Percentiles rank a stretch among this genome's conserved stretches.
phyloP scores from a whole-genome alignment of 148 eudicot species.

The Camellia lanceoleosa region DNA sequence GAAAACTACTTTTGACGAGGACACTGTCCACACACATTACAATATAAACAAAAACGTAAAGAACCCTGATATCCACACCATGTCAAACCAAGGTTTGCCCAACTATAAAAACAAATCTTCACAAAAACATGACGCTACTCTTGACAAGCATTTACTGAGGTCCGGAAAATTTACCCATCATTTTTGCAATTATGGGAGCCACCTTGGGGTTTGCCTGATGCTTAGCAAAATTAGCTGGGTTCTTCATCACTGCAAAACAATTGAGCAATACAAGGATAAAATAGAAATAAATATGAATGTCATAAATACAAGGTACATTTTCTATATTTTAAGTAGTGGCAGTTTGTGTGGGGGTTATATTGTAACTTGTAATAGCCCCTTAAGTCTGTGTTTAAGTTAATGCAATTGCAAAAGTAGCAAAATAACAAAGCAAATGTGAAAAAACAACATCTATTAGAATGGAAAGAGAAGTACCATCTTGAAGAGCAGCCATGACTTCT shows the following conservation, averaged over 20 bases:
- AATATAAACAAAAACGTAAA: neutral
- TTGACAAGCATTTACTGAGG: conserved; percentile 26
- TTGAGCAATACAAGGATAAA: neutral
- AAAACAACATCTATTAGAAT: neutral
- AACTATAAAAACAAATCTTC: neutral
- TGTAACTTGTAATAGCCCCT: too few relatives aligned
- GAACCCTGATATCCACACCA: conserved; percentile 1
- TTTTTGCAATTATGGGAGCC: conserved; percentile 88
- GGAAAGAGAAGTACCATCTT: conserved; percentile 61
- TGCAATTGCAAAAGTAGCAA: neutral
- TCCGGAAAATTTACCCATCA: conserved; percentile 92
- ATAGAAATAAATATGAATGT: neutral
- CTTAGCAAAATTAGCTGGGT: conserved; percentile 95
- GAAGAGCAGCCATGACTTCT: conserved; percentile 97
- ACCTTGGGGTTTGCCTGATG: conserved; percentile 95
- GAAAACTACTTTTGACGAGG: too few relatives aligned
- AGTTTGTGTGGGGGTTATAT: too few relatives aligned
- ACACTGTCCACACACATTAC: neutral
- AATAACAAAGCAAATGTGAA: neutral
- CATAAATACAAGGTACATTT: neutral
- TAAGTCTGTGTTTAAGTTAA: too few relatives aligned
- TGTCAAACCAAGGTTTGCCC: neutral
- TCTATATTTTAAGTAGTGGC: too few relatives aligned
- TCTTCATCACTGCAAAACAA: conserved; percentile 77
- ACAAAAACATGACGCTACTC: neutral